A percentile compares a stretch with the other conserved stretches of the same genome.
Conservation (phyloP, 2,329 filamentous ascomycete genomes). For the Trichophyton verrucosum region DNA sequence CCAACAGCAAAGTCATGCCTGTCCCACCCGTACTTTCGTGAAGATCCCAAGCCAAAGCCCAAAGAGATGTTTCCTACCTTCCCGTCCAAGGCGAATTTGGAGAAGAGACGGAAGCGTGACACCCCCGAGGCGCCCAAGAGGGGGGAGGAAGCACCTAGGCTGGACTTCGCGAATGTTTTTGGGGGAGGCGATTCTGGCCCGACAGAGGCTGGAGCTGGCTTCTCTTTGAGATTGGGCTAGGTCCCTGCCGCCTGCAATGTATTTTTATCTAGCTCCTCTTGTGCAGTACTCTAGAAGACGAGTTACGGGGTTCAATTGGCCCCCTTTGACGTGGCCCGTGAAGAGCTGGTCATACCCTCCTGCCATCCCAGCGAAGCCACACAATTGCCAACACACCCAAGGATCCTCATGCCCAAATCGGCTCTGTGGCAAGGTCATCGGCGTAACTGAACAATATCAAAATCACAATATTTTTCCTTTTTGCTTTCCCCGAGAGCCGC, state of each 20-base stretch:
- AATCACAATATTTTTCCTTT: background rate
- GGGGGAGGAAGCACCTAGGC: slow-evolving; percentile 52
- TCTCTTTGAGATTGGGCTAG: slow-evolving; percentile 47
- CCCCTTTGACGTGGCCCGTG: too few species aligned
- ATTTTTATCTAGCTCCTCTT: background rate
- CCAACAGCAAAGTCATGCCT: slow-evolving; percentile 64
- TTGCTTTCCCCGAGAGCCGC: background rate
- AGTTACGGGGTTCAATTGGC: too few species aligned
- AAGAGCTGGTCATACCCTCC: too few species aligned
- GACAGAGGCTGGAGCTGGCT: slow-evolving; percentile 48
- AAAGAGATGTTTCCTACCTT: slow-evolving; percentile 94
- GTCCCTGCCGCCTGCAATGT: background rate
- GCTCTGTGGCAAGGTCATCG: background rate
- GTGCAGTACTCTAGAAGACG: too few species aligned
- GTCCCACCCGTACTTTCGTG: slow-evolving; percentile 69
- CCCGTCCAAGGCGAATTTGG: slow-evolving; percentile 85
- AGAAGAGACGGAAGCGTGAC: slow-evolving; percentile 58
- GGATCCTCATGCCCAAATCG: too few species aligned
- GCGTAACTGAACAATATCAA: background rate
- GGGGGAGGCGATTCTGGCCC: slow-evolving; percentile 47
- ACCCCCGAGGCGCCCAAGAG: slow-evolving; percentile 75
- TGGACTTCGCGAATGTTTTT: slow-evolving; percentile 62
- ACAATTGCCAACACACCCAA: too few species aligned
- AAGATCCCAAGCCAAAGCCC: slow-evolving; percentile 81
- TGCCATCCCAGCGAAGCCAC: too few species aligned